A percentile compares a stretch with the other conserved stretches of the same genome.
Conservation (phyloP, 208 protist species). For the Leishmania turanica region DNA sequence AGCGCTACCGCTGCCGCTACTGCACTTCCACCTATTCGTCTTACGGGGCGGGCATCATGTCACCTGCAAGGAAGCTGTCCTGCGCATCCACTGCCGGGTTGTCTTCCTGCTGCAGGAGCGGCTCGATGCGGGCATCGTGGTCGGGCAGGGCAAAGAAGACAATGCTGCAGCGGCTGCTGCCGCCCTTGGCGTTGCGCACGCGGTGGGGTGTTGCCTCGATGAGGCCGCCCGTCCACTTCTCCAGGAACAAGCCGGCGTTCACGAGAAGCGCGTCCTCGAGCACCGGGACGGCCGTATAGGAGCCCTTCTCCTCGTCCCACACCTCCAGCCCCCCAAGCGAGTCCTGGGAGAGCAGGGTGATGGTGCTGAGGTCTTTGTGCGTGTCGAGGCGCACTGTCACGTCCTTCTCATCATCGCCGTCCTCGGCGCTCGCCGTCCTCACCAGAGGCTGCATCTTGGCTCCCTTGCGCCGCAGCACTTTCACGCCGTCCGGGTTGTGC, state of each 20-base stretch:
- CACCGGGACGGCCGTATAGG: slow-evolving; percentile 73
- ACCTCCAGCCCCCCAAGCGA: slow-evolving; percentile 84
- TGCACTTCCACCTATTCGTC: not conserved
- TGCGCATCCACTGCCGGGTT: slow-evolving; percentile 76
- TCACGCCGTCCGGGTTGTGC: slow-evolving; percentile 66
- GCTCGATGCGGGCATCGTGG: slow-evolving; percentile 83
- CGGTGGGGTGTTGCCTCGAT: slow-evolving; percentile 88
- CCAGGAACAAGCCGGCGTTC: slow-evolving; percentile 86
- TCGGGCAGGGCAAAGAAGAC: slow-evolving; percentile 87
- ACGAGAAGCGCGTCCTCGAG: slow-evolving; percentile 87
- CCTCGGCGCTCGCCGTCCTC: slow-evolving; percentile 9
- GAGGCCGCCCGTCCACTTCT: slow-evolving; percentile 87
- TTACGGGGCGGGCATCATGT: slow-evolving; percentile 75
- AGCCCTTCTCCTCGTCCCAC: slow-evolving; percentile 70
- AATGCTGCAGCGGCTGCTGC: slow-evolving; percentile 78
- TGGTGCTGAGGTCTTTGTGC: slow-evolving; percentile 87
- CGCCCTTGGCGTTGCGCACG: slow-evolving; percentile 68
- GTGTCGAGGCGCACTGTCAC: slow-evolving; percentile 69
- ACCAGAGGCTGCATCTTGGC: slow-evolving; percentile 58
- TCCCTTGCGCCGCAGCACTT: slow-evolving; percentile 78
- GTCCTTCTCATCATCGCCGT: slow-evolving; percentile 24
- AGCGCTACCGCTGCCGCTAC: not conserved
- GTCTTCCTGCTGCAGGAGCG: slow-evolving; percentile 86
- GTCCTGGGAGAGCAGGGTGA: slow-evolving; percentile 88
- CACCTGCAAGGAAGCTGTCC: slow-evolving; percentile 78